A percentile compares a stretch with the other conserved stretches of the same genome.
phyloP scores from a whole-genome alignment of 805 yeast genomes.

The Hanseniaspora meyeri region DNA sequence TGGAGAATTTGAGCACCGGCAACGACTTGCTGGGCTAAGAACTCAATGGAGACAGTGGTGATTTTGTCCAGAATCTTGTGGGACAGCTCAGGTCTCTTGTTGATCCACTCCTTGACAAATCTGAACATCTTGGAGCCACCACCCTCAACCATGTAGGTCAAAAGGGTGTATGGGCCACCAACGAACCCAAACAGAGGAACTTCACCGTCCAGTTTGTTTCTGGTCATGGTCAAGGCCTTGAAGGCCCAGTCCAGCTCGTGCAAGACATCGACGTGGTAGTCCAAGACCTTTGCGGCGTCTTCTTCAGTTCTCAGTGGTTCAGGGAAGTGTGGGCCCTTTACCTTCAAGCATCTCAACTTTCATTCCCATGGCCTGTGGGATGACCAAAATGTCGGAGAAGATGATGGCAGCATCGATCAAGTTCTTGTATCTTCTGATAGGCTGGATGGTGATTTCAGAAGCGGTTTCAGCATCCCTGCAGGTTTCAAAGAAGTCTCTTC shows the following conservation, averaged over 20 bases:
- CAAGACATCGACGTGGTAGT: slow-evolving; percentile 54
- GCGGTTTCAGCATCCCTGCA: slow-evolving; percentile 92
- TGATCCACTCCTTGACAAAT: slow-evolving; percentile 86
- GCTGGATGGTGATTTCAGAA: slow-evolving; percentile 88
- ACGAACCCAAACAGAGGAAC: slow-evolving; percentile 91
- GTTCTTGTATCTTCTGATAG: slow-evolving; percentile 79
- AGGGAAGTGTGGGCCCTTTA: slow-evolving; percentile 85
- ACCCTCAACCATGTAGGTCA: slow-evolving; percentile 96
- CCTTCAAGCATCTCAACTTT: slow-evolving; percentile 87
- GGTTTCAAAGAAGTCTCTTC: slow-evolving; percentile 83
- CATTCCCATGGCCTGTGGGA: slow-evolving; percentile 98
- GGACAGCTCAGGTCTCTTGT: slow-evolving; percentile 59
- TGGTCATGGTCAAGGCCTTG: slow-evolving; percentile 82
- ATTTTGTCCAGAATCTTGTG: slow-evolving; percentile 60
- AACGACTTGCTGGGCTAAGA: slow-evolving; percentile 81
- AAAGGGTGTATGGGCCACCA: slow-evolving; percentile 96
- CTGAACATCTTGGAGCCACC: slow-evolving; percentile 88
- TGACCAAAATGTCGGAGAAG: slow-evolving; percentile 86
- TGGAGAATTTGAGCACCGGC: slow-evolving; percentile 99
- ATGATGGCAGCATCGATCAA: slow-evolving; percentile 93
- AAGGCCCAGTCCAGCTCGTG: slow-evolving; percentile 88
- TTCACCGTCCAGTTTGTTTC: slow-evolving; percentile 72
- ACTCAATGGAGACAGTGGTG: slow-evolving; percentile 83
- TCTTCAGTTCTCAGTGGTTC: slow-evolving; percentile 67
- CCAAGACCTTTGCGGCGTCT: slow-evolving; percentile 46